Evolutionary conservation across 441 rosid species (phyloP), one percentile per base, ranked within the genome.

Genomic region (Populus hybrid): DNA sequence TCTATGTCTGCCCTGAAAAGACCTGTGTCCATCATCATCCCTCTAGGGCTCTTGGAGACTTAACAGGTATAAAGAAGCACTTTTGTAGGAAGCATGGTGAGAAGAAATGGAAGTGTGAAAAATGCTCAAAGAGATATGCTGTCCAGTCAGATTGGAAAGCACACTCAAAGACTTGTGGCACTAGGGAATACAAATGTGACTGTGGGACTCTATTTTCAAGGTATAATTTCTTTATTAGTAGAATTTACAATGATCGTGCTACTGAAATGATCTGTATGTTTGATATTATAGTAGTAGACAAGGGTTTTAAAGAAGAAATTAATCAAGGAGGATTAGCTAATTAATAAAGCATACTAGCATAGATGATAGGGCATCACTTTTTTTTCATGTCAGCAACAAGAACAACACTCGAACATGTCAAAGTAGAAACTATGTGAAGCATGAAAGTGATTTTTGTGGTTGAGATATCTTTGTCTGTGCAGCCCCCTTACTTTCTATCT

Each of bases 131-230:
- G 87, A 73, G 90, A 77, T 95, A 94, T 36, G 98, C 98, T 53
- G 98, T 94, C 38, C 93, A 87, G 80, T 94, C 98, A 6, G 98
- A 94, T 82, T 94, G 97, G 88, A 94, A 94, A 84, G 98, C 98
- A 5, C 98, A 94, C 85, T 86, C 94, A 1, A 93, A 95, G 80
- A 90, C 98, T 66, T 95, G 98, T 77, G 98, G 98, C 79, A 95
- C 96, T 28, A 88, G 94, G 78, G 98, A 95, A 83, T 95, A 95
- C 81, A 87, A 89, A 84, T 95, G 98, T 34, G 97, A 93, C 76
- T 95, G 98, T 75, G 98, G 98, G 38, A 93, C 96, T 80, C 70
- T 91, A 14, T 95, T 95, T 84, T 92, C 95, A 7, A 84, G 97
- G 97, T 92, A 85, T 23, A 3, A 16, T 24, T n/a, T 24, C 12